Evolutionary conservation across 768 basidiomycete species (phyloP).

Genomic region (Ramaria rubella): DNA sequence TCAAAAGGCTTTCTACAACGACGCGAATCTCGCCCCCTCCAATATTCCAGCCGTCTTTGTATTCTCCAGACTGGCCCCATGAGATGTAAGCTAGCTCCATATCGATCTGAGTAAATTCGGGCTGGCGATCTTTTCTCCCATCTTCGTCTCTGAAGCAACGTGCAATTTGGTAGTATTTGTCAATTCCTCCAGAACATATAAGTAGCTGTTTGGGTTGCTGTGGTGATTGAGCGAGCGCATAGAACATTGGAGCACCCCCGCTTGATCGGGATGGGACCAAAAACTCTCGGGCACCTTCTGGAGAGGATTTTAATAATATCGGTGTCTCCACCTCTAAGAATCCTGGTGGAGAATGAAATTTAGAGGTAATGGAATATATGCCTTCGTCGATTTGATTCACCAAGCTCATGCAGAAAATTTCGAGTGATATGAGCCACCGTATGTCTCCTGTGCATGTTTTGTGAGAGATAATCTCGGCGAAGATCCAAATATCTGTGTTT

Average conservation of each 20-base stretch:
- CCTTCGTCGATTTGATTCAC: constrained; percentile 34
- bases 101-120: constrained; percentile 96
- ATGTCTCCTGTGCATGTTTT: constrained; percentile 78
- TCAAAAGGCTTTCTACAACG: constrained; percentile 69
- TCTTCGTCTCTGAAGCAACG: constrained; percentile 95
- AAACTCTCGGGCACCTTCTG: constrained; percentile 92
- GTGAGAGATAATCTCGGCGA: constrained; percentile 61
- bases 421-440: constrained; percentile 75
- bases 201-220: constrained; percentile 95
- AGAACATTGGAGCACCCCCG: constrained; percentile 47
- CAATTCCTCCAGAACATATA: constrained; percentile 83
- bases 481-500: constrained; percentile 88
- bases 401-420: constrained; percentile 62
- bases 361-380: constrained; percentile 10
- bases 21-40: constrained; percentile 79
- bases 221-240: constrained; percentile 89
- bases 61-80: constrained; percentile 47
- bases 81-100: constrained; percentile 93
- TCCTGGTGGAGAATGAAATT: constrained; percentile 42
- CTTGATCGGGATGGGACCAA: constrained; percentile 71
- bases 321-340: constrained; percentile 95
- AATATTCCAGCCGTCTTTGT: constrained; percentile 57
- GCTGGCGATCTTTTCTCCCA: constrained; percentile 90
- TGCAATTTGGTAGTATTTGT: constrained; percentile 89
- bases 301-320: constrained; percentile 81